Evolutionary conservation across 2,329 filamentous ascomycete species (phyloP).

Genomic region (Lomentospora prolificans): DNA sequence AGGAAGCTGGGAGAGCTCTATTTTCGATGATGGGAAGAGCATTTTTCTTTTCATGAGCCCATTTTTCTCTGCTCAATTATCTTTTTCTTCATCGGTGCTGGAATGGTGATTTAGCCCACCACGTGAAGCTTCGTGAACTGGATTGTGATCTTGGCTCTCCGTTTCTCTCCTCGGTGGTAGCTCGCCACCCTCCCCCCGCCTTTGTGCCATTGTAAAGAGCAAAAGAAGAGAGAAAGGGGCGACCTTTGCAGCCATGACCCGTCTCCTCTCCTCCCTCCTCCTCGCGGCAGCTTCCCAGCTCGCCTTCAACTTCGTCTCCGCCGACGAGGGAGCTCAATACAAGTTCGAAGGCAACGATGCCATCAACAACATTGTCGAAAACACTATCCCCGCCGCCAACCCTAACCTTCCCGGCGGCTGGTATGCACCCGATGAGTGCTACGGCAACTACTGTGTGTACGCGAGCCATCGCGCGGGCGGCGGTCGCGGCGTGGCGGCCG

Average conservation of each 20-base stretch:
- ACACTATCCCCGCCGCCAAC: slow-evolving; percentile 1
- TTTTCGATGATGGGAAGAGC: neutral
- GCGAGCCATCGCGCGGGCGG: neutral
- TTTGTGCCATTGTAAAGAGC: neutral
- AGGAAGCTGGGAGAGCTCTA: neutral
- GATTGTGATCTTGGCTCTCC: neutral
- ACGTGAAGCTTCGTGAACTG: neutral
- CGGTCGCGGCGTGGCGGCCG: slow-evolving; percentile 5
- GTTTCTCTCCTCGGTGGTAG: neutral
- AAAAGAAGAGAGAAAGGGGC: neutral
- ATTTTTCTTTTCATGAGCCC: neutral
- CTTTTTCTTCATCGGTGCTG: neutral
- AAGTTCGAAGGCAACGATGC: slow-evolving; percentile 9
- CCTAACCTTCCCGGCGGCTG: slow-evolving; percentile 8
- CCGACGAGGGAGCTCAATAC: slow-evolving; percentile 6
- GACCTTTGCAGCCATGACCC: slow-evolving; percentile 7
- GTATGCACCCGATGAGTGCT: slow-evolving; percentile 5
- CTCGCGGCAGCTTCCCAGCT: neutral
- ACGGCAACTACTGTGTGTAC: slow-evolving; percentile 7
- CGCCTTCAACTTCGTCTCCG: neutral
- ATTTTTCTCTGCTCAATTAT: neutral
- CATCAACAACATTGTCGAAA: slow-evolving; percentile 1
- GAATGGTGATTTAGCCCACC: neutral
- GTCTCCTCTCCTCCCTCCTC: slow-evolving; percentile 2
- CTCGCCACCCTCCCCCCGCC: neutral